Percentiles rank a stretch among this genome's conserved stretches.
These are phyloP conservation scores for Ogataea minuta DNA, from an alignment of 805 yeast genomes.

Conservation along the genomic window DNA sequence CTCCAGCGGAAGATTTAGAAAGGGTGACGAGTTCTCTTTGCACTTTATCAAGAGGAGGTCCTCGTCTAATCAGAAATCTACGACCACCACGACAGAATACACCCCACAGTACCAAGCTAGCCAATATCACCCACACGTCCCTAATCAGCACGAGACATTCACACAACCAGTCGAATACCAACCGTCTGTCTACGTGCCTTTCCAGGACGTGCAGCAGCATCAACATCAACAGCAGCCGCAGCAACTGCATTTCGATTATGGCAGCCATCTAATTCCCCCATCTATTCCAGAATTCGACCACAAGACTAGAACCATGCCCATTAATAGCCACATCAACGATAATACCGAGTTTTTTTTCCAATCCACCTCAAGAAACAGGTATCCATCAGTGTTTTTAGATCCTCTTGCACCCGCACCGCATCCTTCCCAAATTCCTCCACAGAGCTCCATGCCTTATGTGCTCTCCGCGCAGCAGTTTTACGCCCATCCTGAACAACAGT, in stretches of 20 bases:
- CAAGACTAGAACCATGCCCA: constrained; percentile 17
- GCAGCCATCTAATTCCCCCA: constrained; percentile 4
- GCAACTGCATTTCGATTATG: constrained; percentile 12
- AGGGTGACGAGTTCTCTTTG: constrained; percentile 45
- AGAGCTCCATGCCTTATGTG: no score
- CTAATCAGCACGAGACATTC: constrained; percentile 9
- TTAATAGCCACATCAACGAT: constrained; percentile 23
- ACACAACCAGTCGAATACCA: constrained; percentile 22
- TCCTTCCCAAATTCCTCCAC: constrained; percentile 6
- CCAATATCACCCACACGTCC: constrained; percentile 5
- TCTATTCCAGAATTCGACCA: constrained; percentile 12
- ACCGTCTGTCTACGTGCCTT: constrained; percentile 18
- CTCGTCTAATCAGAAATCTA: constrained; percentile 32
- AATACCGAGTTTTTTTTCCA: constrained; percentile 27
- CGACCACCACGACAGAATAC: constrained; percentile 11
- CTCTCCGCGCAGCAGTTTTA: constrained; percentile 1
- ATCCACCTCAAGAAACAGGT: constrained; percentile 37
- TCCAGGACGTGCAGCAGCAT: constrained; percentile 15
- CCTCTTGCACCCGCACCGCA: constrained; percentile 46
- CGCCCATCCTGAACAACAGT: constrained; percentile 4
- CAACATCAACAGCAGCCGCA: constrained; percentile 8
- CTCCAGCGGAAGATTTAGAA: constrained; percentile 47
- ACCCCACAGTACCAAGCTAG: not conserved
- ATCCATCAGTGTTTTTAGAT: constrained; percentile 48
- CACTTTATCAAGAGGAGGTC: constrained; percentile 49